Base-by-base conservation (phyloP, 208 protist genomes). In the Acanthamoeba quina region DNA sequence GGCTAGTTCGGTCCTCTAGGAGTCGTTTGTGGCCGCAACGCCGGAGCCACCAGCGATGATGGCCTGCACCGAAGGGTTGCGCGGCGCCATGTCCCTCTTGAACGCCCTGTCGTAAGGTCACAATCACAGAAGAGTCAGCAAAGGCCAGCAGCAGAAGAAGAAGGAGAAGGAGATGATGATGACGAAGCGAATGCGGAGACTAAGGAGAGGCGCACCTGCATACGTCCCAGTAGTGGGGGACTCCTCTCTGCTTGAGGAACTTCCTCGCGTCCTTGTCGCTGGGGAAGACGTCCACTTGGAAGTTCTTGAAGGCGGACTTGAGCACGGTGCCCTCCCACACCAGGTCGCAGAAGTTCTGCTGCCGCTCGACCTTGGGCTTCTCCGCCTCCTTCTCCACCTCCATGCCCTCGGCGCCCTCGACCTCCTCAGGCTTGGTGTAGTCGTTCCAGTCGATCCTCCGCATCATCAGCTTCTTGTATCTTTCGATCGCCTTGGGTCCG, bases 391-490 rank as follows among this genome's bases (percentile, higher is more conserved):
- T 93, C 58, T 49, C 70, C n/a, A 58, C 80, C 31, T 89, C 49
- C 56, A 86, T 60, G n/a, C 34, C 74, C 5, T 26, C 80, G 9
- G 89, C 83, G 15, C 5, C n/a, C 3, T 11, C 54, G 24, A n/a
- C 85, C 19, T 64, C 74, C 24, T 95, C 94, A 19, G 31, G 19
- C 72, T 44, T 80, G 29, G 80, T 74, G 41, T 70, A 64, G 44
- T 96, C 78, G 6, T 62, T 62, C 96, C 96, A 97, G 13, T 97
- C 94, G 24, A 97, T 96, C 17, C 96, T 68, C 7, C 88, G 47
- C 31, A 95, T 24, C 94, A 97, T 83, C 0, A 97, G 90, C n/a
- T 95, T 94, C 93, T 97, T 97, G 90, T 95, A 97, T 66, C 92
- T 86, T 19, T 95, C 94, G 13, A 96, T 64, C 7, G 37, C 24